phyloP scores from a whole-genome alignment of 768 basidiomycete genomes.

The Podaxis pistillaris region DNA sequence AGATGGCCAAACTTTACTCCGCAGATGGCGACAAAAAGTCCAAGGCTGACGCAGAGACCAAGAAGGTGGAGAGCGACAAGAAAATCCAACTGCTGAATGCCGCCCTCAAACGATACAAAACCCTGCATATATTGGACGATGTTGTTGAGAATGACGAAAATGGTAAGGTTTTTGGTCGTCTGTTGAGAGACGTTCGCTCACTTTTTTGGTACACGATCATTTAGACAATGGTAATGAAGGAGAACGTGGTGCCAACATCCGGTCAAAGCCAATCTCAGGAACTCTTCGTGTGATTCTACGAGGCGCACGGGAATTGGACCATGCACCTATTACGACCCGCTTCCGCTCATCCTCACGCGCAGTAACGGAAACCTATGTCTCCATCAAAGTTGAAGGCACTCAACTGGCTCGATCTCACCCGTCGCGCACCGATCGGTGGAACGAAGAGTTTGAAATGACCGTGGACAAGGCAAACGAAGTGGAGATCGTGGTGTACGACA shows the following conservation, averaged over 20 bases:
- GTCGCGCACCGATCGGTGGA: slow-evolving; percentile 94
- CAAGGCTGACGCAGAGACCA: slow-evolving; percentile 88
- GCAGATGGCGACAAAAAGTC: slow-evolving; percentile 98
- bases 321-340: slow-evolving; percentile 72
- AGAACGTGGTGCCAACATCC: slow-evolving; percentile 89
- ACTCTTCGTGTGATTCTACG: slow-evolving; percentile 87
- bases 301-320: slow-evolving; percentile 92
- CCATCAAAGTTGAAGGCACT: slow-evolving; percentile 95
- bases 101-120: slow-evolving; percentile 95
- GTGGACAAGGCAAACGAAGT: slow-evolving; percentile 99
- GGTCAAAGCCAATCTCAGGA: slow-evolving; percentile 92
- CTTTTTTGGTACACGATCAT: slow-evolving; percentile 25
- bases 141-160: slow-evolving; percentile 83
- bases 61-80: slow-evolving; percentile 91
- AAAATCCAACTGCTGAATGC: slow-evolving; percentile 93
- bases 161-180: slow-evolving; percentile 34
- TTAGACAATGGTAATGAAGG: slow-evolving; percentile 62
- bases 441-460: slow-evolving; percentile 93
- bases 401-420: slow-evolving; percentile 91
- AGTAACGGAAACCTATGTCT: slow-evolving; percentile 82
- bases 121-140: slow-evolving; percentile 89
- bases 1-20: slow-evolving; percentile 96
- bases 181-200: slow-evolving; percentile 1
- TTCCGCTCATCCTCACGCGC: slow-evolving; percentile 80
- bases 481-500: slow-evolving; percentile 94